Base-by-base conservation (phyloP, 495 filamentous ascomycete genomes). In the Hypoxylon intermedium region DNA sequence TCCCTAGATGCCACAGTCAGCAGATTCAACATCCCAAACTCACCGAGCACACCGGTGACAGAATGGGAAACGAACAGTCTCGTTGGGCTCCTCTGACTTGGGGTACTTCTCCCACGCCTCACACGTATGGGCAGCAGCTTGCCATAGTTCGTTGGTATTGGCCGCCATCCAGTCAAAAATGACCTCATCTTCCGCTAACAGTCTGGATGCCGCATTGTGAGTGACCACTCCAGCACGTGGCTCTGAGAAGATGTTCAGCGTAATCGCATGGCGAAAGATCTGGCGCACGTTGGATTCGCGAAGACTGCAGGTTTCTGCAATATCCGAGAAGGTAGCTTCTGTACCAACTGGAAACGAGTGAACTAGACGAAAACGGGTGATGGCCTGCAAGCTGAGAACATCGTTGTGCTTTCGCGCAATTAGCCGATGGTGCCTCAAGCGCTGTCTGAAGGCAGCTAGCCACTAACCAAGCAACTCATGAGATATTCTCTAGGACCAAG, bases 191-290 rank as follows among this genome's bases (percentile, higher is more conserved):
- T 72, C 60, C n/a, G 72, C 74, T 0, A 79, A 65, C 1, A 70
- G 34, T 24, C 66, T 65, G 1, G 68, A 72, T 3, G 55, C 62
- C 9, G 72, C 65, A 43, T 74, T 77, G 58, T 82, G 79, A 6
- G 69, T 70, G 9, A 83, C 67, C 0, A 72, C 46, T 1, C 73
- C 74, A 0, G 74, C 70, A 5, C 61, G 43, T 5, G 74, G 69
- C 50, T 81, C 78, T 3, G 53, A 50, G 67, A 83, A 82, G 45
- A 82, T 73, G 20, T 72, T 65, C 34, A 75, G 60, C 36, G 67
- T 72, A 47, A 79, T 76, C 0, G 77, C 79, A 60, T 75, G 73
- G 3, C 77, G 75, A 5, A 81, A 46, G 45, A 82, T 55, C 6
- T 75, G 68, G 19, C 68, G 63, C 24, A 79, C 51, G 42, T 74